These are phyloP conservation scores for Phanerochaete sordida DNA, from an alignment of 768 basidiomycete species.

Conservation along the genomic window DNA sequence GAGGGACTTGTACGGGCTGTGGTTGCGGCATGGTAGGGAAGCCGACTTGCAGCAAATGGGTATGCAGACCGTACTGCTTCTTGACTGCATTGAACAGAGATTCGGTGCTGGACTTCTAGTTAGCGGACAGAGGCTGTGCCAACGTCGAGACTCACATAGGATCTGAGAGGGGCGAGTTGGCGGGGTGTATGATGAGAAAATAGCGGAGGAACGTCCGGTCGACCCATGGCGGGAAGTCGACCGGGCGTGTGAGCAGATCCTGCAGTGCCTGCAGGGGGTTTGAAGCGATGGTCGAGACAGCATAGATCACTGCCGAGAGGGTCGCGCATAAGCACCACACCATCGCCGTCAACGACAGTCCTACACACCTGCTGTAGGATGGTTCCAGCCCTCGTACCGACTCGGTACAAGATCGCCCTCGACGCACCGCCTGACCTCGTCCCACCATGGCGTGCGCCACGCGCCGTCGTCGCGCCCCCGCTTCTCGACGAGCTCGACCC, in stretches of 20 bases:
- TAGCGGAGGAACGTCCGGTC: constrained; percentile 69
- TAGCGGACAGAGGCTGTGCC: constrained; percentile 1
- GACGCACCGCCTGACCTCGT: constrained; percentile 71
- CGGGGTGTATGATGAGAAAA: constrained; percentile 75
- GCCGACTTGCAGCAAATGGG: constrained; percentile 61
- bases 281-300: constrained; percentile 76
- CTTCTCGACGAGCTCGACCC: constrained; percentile 66
- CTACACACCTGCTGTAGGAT: constrained; percentile 71
- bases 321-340: background rate
- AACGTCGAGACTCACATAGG: constrained; percentile 63
- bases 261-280: constrained; percentile 82
- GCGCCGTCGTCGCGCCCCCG: constrained; percentile 31
- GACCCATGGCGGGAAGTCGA: constrained; percentile 80
- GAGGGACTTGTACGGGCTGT: constrained; percentile 63
- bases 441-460: constrained; percentile 79
- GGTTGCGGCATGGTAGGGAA: constrained; percentile 59
- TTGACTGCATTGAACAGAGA: constrained; percentile 85
- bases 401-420: constrained; percentile 77
- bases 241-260: constrained; percentile 59
- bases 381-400: constrained; percentile 79
- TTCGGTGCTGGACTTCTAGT: constrained; percentile 48
- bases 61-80: constrained; percentile 80
- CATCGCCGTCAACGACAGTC: background rate
- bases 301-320: constrained; percentile 61
- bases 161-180: constrained; percentile 62